These are phyloP conservation scores for Ashbya aceris DNA, from an alignment of 1,139 yeast genomes.

Conservation along the genomic window DNA sequence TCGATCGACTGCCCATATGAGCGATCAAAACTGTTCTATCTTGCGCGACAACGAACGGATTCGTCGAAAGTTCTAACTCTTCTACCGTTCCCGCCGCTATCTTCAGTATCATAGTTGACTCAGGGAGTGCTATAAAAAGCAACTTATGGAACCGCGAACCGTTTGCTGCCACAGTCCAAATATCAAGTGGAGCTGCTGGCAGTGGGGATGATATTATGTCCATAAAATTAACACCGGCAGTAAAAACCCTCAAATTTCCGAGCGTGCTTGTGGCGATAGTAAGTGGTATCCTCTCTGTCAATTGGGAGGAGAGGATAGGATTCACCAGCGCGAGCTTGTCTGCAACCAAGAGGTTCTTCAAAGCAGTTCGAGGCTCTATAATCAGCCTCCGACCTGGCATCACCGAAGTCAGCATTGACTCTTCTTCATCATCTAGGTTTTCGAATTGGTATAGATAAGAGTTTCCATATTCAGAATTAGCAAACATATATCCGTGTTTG, in stretches of 20 bases:
- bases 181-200: conserved; percentile 19
- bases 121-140: conserved; percentile 31
- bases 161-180: conserved; percentile 34
- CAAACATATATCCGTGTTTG: conserved; percentile 67
- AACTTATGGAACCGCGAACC: conserved; percentile 34
- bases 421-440: conserved; percentile 46
- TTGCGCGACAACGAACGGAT: conserved; percentile 35
- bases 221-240: conserved; percentile 19
- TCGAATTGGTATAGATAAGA: conserved; percentile 69
- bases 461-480: conserved; percentile 54
- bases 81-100: conserved; percentile 46
- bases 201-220: conserved; percentile 21
- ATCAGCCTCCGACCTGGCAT: conserved; percentile 25
- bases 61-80: conserved; percentile 62
- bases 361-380: conserved; percentile 30
- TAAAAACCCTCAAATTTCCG: conserved; percentile 3
- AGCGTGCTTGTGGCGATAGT: conserved; percentile 21
- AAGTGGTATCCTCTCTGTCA: conserved; percentile 24
- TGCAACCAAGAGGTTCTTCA: conserved; percentile 53
- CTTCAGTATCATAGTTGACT: conserved; percentile 21
- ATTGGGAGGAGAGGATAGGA: conserved; percentile 47
- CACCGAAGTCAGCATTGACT: conserved; percentile 27
- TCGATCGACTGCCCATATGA: conserved; percentile 54
- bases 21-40: conserved; percentile 61
- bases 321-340: conserved; percentile 45